phyloP scores from a whole-genome alignment of 148 eudicot species.

The Pouteria glomerata region DNA sequence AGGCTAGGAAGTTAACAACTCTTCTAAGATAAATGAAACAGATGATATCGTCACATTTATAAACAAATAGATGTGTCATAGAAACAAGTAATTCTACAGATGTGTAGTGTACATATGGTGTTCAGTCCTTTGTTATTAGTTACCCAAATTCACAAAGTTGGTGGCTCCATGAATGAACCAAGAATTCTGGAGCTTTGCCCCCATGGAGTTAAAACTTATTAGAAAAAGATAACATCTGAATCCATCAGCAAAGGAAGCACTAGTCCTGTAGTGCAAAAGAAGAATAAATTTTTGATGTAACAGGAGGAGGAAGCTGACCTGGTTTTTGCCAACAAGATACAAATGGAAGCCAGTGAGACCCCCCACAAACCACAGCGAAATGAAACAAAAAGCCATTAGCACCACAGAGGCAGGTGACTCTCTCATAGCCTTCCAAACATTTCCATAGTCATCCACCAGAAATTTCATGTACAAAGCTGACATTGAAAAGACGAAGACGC shows the following conservation, averaged over 20 bases:
- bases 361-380: conserved; percentile 67
- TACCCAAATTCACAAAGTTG: neutral
- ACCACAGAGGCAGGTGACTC: conserved; percentile 57
- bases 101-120: no score
- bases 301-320: conserved; percentile 31
- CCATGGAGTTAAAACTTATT: neutral
- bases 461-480: conserved; percentile 53
- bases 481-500: conserved; percentile 57
- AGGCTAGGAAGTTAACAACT: no score
- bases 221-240: neutral
- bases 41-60: neutral
- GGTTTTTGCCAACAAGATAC: conserved; percentile 59
- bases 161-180: neutral
- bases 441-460: conserved; percentile 47
- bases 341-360: conserved; percentile 73
- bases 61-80: no score
- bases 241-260: neutral
- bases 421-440: conserved; percentile 58
- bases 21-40: neutral
- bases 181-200: neutral
- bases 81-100: no score
- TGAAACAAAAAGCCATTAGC: conserved; percentile 56
- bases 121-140: no score
- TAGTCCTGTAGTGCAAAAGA: neutral
- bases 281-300: neutral